Evolutionary conservation across 164 flowering plant genomes (phyloP).

Genomic region (Houttuynia cordata): DNA sequence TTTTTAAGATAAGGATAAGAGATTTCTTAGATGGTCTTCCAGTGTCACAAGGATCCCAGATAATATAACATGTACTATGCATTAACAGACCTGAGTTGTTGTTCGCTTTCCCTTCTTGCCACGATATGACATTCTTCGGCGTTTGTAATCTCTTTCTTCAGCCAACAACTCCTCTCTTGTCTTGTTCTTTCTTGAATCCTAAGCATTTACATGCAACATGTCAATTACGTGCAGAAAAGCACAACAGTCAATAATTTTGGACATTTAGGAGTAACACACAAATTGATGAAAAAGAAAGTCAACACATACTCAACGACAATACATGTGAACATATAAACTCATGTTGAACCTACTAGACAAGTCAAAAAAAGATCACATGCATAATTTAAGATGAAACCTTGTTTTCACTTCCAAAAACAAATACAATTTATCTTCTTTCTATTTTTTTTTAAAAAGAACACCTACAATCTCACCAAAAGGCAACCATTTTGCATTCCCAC

Average conservation of each 20-base stretch:
- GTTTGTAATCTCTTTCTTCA: constrained; percentile 97
- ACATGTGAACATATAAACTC: background rate
- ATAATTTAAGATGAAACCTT: background rate
- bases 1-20: too few relatives aligned
- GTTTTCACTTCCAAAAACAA: background rate
- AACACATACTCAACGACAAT: background rate
- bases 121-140: constrained; percentile 95
- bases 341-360: too few relatives aligned
- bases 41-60: background rate
- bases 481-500: background rate
- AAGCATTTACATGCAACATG: too few relatives aligned
- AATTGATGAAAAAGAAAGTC: background rate
- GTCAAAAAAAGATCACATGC: too few relatives aligned
- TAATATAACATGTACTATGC: background rate
- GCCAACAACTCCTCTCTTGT: constrained; percentile 89
- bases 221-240: too few relatives aligned
- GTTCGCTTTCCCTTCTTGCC: constrained; percentile 83
- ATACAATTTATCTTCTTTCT: background rate
- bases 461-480: background rate
- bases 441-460: too few relatives aligned
- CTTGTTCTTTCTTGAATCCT: constrained; percentile 49
- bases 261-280: background rate
- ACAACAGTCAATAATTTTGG: too few relatives aligned
- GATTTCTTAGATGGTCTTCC: too few relatives aligned
- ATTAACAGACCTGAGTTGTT: constrained; percentile 41